Evolutionary conservation across 176 grass and related monocot species (phyloP).

Genomic region (Oryza longistaminata): DNA sequence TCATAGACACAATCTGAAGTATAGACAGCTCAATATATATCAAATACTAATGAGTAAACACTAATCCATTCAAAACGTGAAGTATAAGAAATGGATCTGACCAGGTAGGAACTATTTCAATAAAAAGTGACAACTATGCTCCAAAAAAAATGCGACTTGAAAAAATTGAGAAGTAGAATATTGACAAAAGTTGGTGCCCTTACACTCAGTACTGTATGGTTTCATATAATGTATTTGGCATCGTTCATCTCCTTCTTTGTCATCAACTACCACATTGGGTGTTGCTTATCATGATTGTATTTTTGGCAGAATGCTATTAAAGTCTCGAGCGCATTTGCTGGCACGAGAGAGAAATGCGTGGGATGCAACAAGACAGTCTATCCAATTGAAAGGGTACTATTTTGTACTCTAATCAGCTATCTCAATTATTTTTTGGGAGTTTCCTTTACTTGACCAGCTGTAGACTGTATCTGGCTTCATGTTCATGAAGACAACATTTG

Average conservation of each 20-base stretch:
- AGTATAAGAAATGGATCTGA: constrained; percentile 4
- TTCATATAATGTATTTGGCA: constrained; percentile 15
- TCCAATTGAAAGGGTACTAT: constrained; percentile 88
- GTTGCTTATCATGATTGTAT: constrained; percentile 29
- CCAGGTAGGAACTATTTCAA: constrained; percentile 8
- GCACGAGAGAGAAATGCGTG: constrained; percentile 93
- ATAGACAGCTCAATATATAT: neutral
- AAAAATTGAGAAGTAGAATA: neutral
- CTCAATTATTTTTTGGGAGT: constrained; percentile 13
- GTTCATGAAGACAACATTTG: neutral
- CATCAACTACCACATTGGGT: constrained; percentile 30
- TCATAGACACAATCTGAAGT: neutral
- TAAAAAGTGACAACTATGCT: neutral
- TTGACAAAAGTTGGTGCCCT: constrained; percentile 2
- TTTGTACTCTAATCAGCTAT: constrained; percentile 23
- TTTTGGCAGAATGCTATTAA: constrained; percentile 81
- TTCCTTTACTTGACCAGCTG: constrained; percentile 25
- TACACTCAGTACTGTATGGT: neutral
- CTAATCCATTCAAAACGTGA: neutral
- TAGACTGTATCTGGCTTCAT: constrained; percentile 10
- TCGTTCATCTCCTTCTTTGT: constrained; percentile 27
- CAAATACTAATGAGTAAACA: neutral
- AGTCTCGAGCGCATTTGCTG: constrained; percentile 85
- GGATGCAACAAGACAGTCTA: constrained; percentile 93
- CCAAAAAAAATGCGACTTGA: neutral